Evolutionary conservation across 805 yeast species (phyloP), one percentile per base, ranked within the genome.

Genomic region (Candida cerambycidarum): DNA sequence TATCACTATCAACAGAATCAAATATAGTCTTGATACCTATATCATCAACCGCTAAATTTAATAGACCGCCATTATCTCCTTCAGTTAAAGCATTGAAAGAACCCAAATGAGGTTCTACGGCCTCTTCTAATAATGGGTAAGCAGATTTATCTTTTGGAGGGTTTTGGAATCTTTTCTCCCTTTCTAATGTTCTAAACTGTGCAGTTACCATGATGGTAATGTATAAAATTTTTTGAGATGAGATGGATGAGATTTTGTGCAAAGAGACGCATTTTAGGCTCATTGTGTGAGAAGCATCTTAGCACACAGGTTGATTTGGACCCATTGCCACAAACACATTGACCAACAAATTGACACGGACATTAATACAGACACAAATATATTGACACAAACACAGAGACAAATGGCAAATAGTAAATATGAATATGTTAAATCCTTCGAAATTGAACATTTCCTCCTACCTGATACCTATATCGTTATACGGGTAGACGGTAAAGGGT

Each of bases 51-150:
- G 86, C 97, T 39, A 84, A 69, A 61, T 90, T 89, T 46, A 93
- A 72, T 18, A 93, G 64, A 5, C 97, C 97, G 5, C 97, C 97
- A 36, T 92, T 95, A 33, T 74, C 82, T 33, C 96, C 96, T 45
- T 87, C 95, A 17, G 96, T 86, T 44, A 93, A 73, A 4, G 97
- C 97, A 73, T 93, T 85, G 75, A 93, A 93, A 1, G 98, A 92
- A 7, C 96, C 97, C 43, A 93, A 79, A 62, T 93, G 99, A 4
- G 99, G 99, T 44, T 81, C 80, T 31, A 93, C 93, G 12, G 99
- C 98, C 49, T 89, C 96, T 45, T 78, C 78, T 28, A 93, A 75
- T 31, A 89, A 67, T 12, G 97, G 96, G 56, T 70, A 92, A 6
- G 87, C 87, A 23, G 88, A 75, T 61, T 85, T 78, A 57, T 87